Evolutionary conservation across 345 rosid genomes (phyloP), one percentile per base, ranked within the genome.

Genomic region (Salix koriyanagi): DNA sequence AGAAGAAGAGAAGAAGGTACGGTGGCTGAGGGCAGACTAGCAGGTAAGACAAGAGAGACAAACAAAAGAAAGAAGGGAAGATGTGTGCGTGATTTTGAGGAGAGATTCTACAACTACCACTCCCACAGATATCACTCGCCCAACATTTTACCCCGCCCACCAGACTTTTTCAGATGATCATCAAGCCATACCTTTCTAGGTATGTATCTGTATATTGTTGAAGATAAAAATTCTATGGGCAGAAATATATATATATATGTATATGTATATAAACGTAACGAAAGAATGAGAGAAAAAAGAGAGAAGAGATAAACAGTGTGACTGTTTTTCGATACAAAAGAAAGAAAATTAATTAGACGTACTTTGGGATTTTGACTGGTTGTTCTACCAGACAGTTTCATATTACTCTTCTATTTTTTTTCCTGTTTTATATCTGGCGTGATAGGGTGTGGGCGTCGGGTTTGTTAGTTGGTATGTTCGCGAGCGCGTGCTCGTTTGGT

Each of bases 301-400:
- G 37, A n/a, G 25, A 26, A n/a, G 10, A 56, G 1, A 9, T 3
- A 1, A 56, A 56, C 28, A 56, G 11, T 9, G 28, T 71, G 16
- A 50, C 60, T 50, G 23, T 7, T 44, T 25, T 77, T 18, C 37
- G 34, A 34, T 25, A 2, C 11, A 16, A 37, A 11, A 71, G 58
- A 65, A 56, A 11, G 18, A n/a, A 58, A 58, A 58, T n/a, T 58
- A 58, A 58, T n/a, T 58, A 58, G 64, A 58, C 26, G 11, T 18
- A 19, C 58, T 19, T 18, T 19, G 58, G 8, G 64, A 4, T 58
- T 84, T 87, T 89, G 99, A 93, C 94, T 90, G 99, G 94, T 90
- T 82, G 99, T 87, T 95, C 85, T 83, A 91, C 91, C 98, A 80
- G 92, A 86, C 92, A 87, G 88, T 82, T 79, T 67, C 16, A 76